Evolutionary conservation across 768 basidiomycete species (phyloP).

Genomic region (Termitomyces sp.): DNA sequence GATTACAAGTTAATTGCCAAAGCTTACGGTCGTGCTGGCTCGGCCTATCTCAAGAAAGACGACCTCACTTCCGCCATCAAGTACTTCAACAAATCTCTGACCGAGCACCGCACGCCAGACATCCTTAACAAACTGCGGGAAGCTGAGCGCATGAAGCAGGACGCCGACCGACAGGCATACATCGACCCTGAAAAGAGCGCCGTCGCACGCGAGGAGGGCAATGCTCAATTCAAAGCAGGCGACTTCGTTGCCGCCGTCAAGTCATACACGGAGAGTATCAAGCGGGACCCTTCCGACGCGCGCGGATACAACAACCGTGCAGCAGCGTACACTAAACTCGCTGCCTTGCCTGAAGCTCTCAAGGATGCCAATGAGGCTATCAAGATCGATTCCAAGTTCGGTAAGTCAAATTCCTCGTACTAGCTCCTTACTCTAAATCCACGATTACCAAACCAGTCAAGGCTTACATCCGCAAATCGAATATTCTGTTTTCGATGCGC

Average conservation of each 20-base stretch:
- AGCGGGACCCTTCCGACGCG: conserved; percentile 87
- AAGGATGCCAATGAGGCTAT: conserved; percentile 96
- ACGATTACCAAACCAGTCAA: conserved; percentile 54
- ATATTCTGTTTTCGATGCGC: conserved; percentile 85
- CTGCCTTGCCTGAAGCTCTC: conserved; percentile 90
- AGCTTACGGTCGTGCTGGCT: conserved; percentile 87
- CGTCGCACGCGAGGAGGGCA: conserved; percentile 87
- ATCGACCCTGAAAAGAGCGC: conserved; percentile 84
- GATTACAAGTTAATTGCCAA: conserved; percentile 97
- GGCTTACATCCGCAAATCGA: conserved; percentile 91
- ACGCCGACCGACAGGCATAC: conserved; percentile 79
- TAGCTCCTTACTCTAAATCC: not conserved
- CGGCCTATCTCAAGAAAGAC: conserved; percentile 77
- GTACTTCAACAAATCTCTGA: conserved; percentile 89
- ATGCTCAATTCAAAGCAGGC: conserved; percentile 85
- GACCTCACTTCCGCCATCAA: conserved; percentile 81
- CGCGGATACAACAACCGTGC: conserved; percentile 97
- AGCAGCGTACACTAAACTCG: conserved; percentile 95
- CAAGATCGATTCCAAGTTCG: conserved; percentile 83
- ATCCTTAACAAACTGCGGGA: conserved; percentile 88
- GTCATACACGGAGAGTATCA: conserved; percentile 93
- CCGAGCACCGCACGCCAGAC: conserved; percentile 95
- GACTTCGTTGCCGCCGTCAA: conserved; percentile 92
- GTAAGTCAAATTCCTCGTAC: conserved; percentile 35
- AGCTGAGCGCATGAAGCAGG: conserved; percentile 72